A percentile compares a stretch with the other conserved stretches of the same genome.
These are phyloP conservation scores for Aspergillus wentii DNA, from an alignment of 495 filamentous ascomycete genomes.

Conservation along the genomic window DNA sequence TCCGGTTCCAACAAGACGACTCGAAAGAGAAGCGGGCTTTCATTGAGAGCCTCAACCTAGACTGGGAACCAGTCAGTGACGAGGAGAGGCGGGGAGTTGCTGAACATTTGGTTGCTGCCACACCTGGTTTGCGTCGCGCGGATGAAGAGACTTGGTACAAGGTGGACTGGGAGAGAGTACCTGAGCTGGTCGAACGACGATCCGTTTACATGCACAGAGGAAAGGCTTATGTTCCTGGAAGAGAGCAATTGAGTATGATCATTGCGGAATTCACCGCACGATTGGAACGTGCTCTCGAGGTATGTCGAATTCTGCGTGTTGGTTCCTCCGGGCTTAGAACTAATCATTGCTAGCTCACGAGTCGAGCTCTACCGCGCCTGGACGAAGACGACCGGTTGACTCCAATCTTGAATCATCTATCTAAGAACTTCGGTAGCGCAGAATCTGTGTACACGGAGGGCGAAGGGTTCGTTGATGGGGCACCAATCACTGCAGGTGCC, in stretches of 20 bases:
- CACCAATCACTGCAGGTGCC: constrained; percentile 69
- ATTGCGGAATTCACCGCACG: constrained; percentile 75
- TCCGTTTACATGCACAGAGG: constrained; percentile 72
- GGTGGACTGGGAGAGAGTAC: constrained; percentile 89
- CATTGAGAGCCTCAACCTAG: constrained; percentile 68
- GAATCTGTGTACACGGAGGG: constrained; percentile 68
- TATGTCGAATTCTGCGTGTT: constrained; percentile 30
- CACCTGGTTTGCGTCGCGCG: constrained; percentile 45
- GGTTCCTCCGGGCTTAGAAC: background rate
- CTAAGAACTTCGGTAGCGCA: constrained; percentile 86
- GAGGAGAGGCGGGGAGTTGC: constrained; percentile 61
- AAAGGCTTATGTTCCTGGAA: constrained; percentile 85
- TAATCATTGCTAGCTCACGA: constrained; percentile 59
- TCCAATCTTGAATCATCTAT: constrained; percentile 88
- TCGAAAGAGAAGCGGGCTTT: constrained; percentile 65
- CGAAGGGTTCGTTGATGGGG: constrained; percentile 55
- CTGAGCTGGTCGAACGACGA: constrained; percentile 79
- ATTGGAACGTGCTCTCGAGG: constrained; percentile 78
- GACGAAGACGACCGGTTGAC: constrained; percentile 96
- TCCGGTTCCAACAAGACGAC: constrained; percentile 72
- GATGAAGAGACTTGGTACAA: constrained; percentile 91
- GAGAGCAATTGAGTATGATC: constrained; percentile 83
- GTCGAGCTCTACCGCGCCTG: constrained; percentile 81
- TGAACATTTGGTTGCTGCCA: constrained; percentile 49
- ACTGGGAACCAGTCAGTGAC: constrained; percentile 76